Evolutionary conservation across 495 filamentous ascomycete genomes (phyloP).

Genomic region (Talaromyces proteolyticus): DNA sequence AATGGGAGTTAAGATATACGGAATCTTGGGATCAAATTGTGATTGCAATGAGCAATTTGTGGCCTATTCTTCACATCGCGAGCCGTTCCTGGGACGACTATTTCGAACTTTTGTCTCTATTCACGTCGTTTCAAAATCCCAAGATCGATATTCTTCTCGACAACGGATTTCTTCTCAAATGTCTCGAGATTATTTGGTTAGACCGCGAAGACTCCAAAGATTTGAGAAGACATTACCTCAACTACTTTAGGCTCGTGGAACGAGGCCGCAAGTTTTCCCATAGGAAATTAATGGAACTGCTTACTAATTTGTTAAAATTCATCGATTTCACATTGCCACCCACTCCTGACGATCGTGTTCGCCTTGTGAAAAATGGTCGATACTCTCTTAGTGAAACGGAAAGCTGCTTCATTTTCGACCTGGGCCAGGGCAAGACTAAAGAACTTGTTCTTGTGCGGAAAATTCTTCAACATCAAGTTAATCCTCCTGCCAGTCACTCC

Average conservation of each 20-base stretch:
- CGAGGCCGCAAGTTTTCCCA: conserved; percentile 44
- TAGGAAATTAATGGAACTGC: conserved; percentile 37
- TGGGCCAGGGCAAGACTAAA: conserved; percentile 19
- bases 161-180: conserved; percentile 47
- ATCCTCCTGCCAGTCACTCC: conserved; percentile 20
- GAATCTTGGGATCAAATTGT: conserved; percentile 51
- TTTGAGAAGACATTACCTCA: conserved; percentile 41
- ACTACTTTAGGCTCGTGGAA: conserved; percentile 52
- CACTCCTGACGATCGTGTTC: conserved; percentile 20
- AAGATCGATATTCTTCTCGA: conserved; percentile 52
- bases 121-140: conserved; percentile 49
- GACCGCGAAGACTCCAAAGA: conserved; percentile 49
- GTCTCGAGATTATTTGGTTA: conserved; percentile 57
- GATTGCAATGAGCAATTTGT: conserved; percentile 42
- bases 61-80: conserved; percentile 47
- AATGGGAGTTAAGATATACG: conserved; percentile 23
- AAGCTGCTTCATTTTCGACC: conserved; percentile 22
- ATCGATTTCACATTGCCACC: conserved; percentile 34
- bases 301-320: conserved; percentile 28
- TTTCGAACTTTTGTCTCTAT: conserved; percentile 59
- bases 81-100: conserved; percentile 75
- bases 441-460: conserved; percentile 36
- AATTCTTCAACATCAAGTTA: conserved; percentile 32
- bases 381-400: conserved; percentile 36
- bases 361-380: conserved; percentile 18